Percentiles rank a stretch among this genome's conserved stretches.
These are phyloP conservation scores for Prunus dulcis DNA, from an alignment of 306 rosid species.

Conservation along the genomic window DNA sequence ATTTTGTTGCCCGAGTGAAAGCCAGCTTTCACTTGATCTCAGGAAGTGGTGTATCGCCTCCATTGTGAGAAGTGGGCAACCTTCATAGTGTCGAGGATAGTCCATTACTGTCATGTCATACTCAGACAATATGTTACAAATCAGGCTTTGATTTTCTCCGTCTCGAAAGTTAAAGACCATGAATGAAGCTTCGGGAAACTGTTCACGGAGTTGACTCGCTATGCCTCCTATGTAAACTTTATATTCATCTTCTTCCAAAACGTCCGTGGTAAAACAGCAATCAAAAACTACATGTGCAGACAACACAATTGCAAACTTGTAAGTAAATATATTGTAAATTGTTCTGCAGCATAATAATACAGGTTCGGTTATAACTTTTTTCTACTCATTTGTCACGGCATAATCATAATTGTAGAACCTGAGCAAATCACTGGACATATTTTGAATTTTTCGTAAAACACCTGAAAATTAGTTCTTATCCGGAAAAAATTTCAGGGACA, in stretches of 20 bases:
- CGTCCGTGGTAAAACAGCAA: conserved; percentile 86
- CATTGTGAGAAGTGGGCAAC: conserved; percentile 92
- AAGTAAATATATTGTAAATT: background rate
- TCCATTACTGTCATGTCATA: conserved; percentile 95
- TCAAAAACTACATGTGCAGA: conserved; percentile 71
- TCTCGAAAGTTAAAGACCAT: conserved; percentile 97
- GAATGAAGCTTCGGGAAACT: conserved; percentile 79
- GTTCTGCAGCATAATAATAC: conserved; percentile 19
- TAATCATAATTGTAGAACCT: background rate
- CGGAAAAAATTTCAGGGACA: background rate
- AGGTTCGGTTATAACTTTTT: background rate
- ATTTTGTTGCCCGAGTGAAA: conserved; percentile 76
- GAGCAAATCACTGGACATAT: background rate
- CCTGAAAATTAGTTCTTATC: background rate
- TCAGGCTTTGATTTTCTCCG: conserved; percentile 75
- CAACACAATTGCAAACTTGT: conserved; percentile 24
- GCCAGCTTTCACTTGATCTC: conserved; percentile 96
- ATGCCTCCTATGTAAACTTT: conserved; percentile 74
- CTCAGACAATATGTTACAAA: conserved; percentile 57
- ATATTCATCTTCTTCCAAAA: conserved; percentile 69
- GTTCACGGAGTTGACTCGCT: conserved; percentile 60
- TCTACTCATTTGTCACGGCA: background rate
- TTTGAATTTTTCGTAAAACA: background rate
- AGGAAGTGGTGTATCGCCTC: conserved; percentile 93
- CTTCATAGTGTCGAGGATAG: conserved; percentile 92